phyloP scores from a whole-genome alignment of 768 basidiomycete genomes.

The Tulasnella sp. region DNA sequence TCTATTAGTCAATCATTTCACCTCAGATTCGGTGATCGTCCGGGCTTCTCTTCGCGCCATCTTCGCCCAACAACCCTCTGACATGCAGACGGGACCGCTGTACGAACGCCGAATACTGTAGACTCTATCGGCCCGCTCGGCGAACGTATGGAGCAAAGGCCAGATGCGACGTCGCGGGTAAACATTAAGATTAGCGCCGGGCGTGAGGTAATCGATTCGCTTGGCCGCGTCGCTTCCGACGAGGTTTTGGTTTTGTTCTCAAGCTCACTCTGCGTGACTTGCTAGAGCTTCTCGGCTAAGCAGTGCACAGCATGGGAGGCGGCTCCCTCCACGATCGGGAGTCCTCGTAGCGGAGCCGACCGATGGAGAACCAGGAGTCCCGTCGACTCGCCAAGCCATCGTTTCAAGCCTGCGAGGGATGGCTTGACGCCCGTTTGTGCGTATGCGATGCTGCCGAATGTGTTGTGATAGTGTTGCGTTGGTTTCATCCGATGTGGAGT shows the following conservation, averaged over 20 bases:
- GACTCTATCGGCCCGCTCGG: background rate
- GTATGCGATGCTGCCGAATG: too few relatives aligned
- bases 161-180: background rate
- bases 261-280: background rate
- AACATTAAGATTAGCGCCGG: background rate
- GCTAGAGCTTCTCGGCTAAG: background rate
- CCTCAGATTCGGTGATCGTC: background rate
- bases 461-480: too few relatives aligned
- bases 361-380: background rate
- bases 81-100: background rate
- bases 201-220: background rate
- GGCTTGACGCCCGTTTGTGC: background rate
- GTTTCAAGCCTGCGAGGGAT: background rate
- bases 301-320: background rate
- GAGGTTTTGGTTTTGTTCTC: background rate
- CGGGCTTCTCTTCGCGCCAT: background rate
- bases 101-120: background rate
- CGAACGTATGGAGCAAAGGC: background rate
- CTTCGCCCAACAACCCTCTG: background rate
- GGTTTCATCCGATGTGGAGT: too few relatives aligned
- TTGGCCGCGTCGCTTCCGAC: background rate
- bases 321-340: background rate
- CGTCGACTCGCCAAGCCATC: background rate
- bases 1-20: background rate
- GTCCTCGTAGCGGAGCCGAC: background rate